A percentile compares a stretch with the other conserved stretches of the same genome.
Conservation (phyloP, 208 protist genomes). For the Crithidia acanthocephali region DNA sequence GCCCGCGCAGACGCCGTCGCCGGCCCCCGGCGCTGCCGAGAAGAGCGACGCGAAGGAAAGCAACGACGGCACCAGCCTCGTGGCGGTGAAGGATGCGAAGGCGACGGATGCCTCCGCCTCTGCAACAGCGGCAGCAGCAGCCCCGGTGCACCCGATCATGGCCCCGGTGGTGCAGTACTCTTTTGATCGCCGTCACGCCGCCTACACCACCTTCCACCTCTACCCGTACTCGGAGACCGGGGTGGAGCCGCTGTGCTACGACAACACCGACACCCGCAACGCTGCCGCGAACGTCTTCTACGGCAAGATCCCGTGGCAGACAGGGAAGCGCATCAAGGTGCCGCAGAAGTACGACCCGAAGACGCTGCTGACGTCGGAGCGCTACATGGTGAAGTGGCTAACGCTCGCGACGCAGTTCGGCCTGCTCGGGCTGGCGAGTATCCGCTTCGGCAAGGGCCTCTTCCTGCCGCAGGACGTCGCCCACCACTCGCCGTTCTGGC, state of each 20-base stretch:
- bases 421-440: constrained; percentile 70
- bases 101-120: background rate
- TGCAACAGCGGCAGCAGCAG: background rate
- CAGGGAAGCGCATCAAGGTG: constrained; percentile 87
- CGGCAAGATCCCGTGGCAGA: constrained; percentile 89
- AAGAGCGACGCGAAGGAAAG: background rate
- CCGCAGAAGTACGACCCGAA: constrained; percentile 93
- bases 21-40: background rate
- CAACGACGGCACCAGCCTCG: background rate
- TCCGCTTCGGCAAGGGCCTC: constrained; percentile 78
- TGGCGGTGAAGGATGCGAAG: background rate
- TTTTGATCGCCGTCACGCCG: constrained; percentile 70
- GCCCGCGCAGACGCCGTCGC: background rate
- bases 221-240: constrained; percentile 84
- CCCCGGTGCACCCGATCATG: constrained; percentile 1
- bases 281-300: constrained; percentile 68
- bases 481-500: constrained; percentile 58
- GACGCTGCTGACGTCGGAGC: constrained; percentile 87
- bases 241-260: constrained; percentile 82
- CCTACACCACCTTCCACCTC: constrained; percentile 83
- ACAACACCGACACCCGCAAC: constrained; percentile 45
- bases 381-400: constrained; percentile 91
- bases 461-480: constrained; percentile 60
- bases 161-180: constrained; percentile 78
- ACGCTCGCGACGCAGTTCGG: constrained; percentile 73